Evolutionary conservation across 345 rosid species (phyloP).

Genomic region (Boechera retrofracta): DNA sequence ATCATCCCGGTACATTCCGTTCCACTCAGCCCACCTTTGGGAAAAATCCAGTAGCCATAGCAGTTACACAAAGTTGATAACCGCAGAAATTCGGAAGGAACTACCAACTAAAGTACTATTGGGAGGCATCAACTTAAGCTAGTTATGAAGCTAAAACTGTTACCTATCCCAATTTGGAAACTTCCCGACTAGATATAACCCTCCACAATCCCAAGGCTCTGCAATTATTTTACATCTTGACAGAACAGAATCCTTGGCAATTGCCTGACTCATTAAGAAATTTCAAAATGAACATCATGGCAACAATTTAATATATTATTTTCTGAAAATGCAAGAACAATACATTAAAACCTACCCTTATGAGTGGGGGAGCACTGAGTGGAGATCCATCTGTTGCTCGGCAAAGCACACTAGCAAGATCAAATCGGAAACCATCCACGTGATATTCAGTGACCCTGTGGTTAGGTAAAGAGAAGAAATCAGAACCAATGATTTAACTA

Average conservation of each 20-base stretch:
- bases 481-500: conserved; percentile 1
- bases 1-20: conserved; percentile 95
- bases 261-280: conserved; percentile 61
- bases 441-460: conserved; percentile 83
- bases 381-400: conserved; percentile 93
- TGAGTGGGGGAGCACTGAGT: conserved; percentile 77
- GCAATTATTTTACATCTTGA: conserved; percentile 92
- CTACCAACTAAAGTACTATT: conserved; percentile 14
- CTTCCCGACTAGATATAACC: conserved; percentile 89
- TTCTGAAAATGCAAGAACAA: not conserved
- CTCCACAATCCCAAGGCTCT: conserved; percentile 99
- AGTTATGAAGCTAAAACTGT: conserved; percentile 20
- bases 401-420: conserved; percentile 94
- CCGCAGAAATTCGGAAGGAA: not conserved
- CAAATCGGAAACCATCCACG: conserved; percentile 95
- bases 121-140: not conserved
- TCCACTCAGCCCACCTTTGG: conserved; percentile 96
- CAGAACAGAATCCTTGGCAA: conserved; percentile 77
- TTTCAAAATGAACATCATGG: conserved; percentile 10
- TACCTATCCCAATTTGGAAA: conserved; percentile 99
- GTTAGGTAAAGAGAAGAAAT: conserved; percentile 26
- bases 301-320: not conserved
- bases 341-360: conserved; percentile 59
- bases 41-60: conserved; percentile 26
- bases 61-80: conserved; percentile 14